phyloP scores from a whole-genome alignment of 2,329 filamentous ascomycete species.

The Chalaropsis ovoidea region DNA sequence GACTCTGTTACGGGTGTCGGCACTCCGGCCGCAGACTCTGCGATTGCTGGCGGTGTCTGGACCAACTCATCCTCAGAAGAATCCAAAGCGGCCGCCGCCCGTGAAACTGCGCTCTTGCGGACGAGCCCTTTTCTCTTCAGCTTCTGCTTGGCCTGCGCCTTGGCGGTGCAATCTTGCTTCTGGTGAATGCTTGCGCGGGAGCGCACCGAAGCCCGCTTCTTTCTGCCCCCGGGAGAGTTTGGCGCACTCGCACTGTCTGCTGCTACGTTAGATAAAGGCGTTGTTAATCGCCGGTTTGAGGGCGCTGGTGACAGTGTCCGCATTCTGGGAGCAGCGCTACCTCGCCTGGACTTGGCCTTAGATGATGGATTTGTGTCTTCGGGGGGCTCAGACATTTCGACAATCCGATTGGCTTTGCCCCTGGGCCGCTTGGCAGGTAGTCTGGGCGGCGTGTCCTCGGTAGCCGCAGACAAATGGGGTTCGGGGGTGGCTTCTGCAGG shows the following conservation, averaged over 20 bases:
- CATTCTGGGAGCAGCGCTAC: neutral
- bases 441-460: slow-evolving; percentile 14
- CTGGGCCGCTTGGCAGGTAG: slow-evolving; percentile 8
- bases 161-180: neutral
- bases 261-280: slow-evolving; percentile 7
- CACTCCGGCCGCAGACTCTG: neutral
- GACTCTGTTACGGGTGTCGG: slow-evolving; percentile 4
- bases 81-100: neutral
- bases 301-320: neutral
- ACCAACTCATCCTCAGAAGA: slow-evolving; percentile 22
- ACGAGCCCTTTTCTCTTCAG: neutral
- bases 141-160: neutral
- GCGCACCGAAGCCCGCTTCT: neutral
- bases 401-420: slow-evolving; percentile 13
- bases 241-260: neutral
- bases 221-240: slow-evolving; percentile 1
- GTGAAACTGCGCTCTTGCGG: slow-evolving; percentile 11
- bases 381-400: slow-evolving; percentile 16
- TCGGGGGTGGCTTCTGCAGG: neutral
- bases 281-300: slow-evolving; percentile 1
- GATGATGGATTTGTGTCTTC: neutral
- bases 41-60: slow-evolving; percentile 5
- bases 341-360: neutral
- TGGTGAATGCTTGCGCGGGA: neutral
- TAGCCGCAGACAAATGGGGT: neutral